Base-by-base conservation (phyloP, 306 rosid species). In the Vigna nakashimae region DNA sequence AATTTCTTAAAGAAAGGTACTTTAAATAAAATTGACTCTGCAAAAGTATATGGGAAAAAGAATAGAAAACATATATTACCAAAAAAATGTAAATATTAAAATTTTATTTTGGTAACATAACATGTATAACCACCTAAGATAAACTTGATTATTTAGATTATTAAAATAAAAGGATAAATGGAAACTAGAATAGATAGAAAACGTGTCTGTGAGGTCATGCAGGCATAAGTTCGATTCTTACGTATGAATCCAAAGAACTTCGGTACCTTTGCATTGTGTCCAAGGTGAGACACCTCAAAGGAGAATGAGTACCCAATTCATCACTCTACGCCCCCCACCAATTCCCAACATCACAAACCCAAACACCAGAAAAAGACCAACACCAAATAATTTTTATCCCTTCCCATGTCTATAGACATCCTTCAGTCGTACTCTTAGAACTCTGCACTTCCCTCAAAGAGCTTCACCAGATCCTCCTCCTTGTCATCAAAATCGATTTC, bases 371-470 rank as follows among this genome's bases (percentile, higher is more conserved):
- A 59, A 28, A 36, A 57, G 12, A 34, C 0, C 73, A 17, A 53
- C 88, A 83, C 74, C 77, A 79, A 65, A 84, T 97, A 90, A 84
- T 73, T 81, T 85, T 78, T 86, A 89, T 92, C 63, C 97, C 97
- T 32, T 80, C 86, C 26, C 93, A 92, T 89, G 87, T 92, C 79
- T 94, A 94, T 73, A 75, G 32, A 14, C 98, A 94, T 89, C 97
- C 97, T 42, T 73, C 98, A 4, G 87, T 97, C 16, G 52, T 94
- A 0, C 95, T 92, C 77, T 85, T 94, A 52, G 97, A 94, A 86
- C 91, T 87, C 80, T 90, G 92, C 83, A 84, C 87, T 79, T 92
- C 95, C 79, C 36, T 84, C 30, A 75, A 73, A 82, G 92, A 90
- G 67, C 95, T 92, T 73, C 91, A 77, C 64, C 98, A 91, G 84